Evolutionary conservation across 2,329 filamentous ascomycete genomes (phyloP).

Genomic region (Epichloe uncinata): DNA sequence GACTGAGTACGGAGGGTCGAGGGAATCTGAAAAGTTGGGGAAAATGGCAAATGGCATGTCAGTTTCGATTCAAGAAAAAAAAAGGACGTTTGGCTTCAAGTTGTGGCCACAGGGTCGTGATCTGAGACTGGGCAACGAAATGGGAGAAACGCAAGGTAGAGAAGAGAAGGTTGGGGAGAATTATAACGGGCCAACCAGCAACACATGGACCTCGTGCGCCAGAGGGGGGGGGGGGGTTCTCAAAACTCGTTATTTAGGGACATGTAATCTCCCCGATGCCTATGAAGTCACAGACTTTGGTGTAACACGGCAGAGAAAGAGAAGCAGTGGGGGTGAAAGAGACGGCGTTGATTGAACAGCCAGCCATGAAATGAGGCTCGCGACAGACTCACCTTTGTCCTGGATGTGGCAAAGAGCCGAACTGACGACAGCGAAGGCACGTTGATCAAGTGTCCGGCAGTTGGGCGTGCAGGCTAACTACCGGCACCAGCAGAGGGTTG

Average conservation of each 20-base stretch:
- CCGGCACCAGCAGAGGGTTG: slow-evolving; percentile 16
- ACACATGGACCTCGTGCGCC: not conserved
- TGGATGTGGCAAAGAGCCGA: slow-evolving; percentile 13
- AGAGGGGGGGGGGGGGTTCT: not conserved
- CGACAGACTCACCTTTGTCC: slow-evolving; percentile 14
- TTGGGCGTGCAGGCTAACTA: slow-evolving; percentile 30
- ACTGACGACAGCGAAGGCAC: slow-evolving; percentile 9
- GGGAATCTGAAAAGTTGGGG: slow-evolving; percentile 25
- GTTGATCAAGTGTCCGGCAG: slow-evolving; percentile 24
- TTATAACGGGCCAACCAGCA: not conserved
- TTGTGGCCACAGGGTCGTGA: not conserved
- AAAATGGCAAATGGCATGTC: not conserved
- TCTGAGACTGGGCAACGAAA: not conserved
- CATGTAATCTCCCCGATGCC: not conserved
- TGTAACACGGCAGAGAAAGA: not conserved
- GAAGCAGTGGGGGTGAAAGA: not conserved
- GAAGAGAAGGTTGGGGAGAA: not conserved
- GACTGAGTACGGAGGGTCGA: slow-evolving; percentile 35
- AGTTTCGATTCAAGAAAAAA: not conserved
- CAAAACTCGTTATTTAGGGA: too few species aligned
- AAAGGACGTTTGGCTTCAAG: not conserved
- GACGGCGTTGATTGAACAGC: not conserved
- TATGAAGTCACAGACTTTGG: not conserved
- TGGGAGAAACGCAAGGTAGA: not conserved
- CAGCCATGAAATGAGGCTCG: not conserved